Evolutionary conservation across 1,139 yeast genomes (phyloP).

Genomic region (Candida glucosophila): DNA sequence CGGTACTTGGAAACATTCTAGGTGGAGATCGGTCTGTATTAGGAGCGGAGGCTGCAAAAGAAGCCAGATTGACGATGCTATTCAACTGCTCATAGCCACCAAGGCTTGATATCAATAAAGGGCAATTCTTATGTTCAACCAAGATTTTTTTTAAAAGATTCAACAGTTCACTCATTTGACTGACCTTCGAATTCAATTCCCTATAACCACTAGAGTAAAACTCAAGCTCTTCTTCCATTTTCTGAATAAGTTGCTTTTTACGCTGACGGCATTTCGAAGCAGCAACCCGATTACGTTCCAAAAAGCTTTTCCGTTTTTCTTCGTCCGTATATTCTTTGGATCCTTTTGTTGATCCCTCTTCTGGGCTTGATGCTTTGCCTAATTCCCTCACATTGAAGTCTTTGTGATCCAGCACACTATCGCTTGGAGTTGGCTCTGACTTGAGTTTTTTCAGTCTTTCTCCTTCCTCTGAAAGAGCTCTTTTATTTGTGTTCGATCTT

Average conservation of each 20-base stretch:
- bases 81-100: conserved; percentile 32
- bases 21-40: conserved; percentile 11
- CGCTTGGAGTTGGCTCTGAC: too few species aligned
- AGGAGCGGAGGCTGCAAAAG: conserved; percentile 18
- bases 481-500: too few species aligned
- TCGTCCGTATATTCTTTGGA: conserved; percentile 9
- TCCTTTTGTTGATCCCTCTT: background rate
- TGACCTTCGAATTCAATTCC: conserved; percentile 51
- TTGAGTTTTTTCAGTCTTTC: too few species aligned
- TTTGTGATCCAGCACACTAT: background rate
- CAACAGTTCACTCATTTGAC: conserved; percentile 53
- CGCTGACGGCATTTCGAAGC: conserved; percentile 94
- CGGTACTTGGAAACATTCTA: conserved; percentile 24
- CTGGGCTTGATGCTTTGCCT: background rate
- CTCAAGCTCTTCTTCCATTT: conserved; percentile 69
- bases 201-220: conserved; percentile 68
- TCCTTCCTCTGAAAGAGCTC: too few species aligned
- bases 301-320: conserved; percentile 71
- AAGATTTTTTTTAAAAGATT: conserved; percentile 35
- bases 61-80: conserved; percentile 24
- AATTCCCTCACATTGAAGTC: too few species aligned
- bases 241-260: conserved; percentile 80
- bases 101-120: conserved; percentile 21
- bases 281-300: conserved; percentile 90
- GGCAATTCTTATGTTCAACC: conserved; percentile 32